These are phyloP conservation scores for Colletotrichum orbiculare DNA, from an alignment of 2,329 filamentous ascomycete genomes.

Conservation along the genomic window DNA sequence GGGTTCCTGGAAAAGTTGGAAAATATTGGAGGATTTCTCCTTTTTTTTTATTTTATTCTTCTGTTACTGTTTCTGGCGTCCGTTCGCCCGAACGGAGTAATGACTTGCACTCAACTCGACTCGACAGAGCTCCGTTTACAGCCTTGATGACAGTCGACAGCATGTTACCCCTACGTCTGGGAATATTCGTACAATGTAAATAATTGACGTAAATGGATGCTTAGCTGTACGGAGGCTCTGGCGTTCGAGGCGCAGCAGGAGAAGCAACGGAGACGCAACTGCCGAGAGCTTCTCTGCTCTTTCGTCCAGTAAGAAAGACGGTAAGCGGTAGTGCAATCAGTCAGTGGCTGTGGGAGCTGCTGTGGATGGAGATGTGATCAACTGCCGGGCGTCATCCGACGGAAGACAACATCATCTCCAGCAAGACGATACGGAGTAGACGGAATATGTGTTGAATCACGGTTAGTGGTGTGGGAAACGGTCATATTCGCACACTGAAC, in stretches of 20 bases:
- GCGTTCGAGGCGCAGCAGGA: not conserved
- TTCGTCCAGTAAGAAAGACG: conserved; percentile 2
- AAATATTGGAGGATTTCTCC: conserved; percentile 6
- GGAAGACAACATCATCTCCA: conserved; percentile 2
- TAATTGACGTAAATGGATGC: not conserved
- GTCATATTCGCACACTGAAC: not conserved
- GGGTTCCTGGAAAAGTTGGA: conserved; percentile 25
- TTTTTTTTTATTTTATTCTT: conserved; percentile 3
- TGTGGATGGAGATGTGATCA: not conserved
- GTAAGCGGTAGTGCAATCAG: conserved; percentile 1
- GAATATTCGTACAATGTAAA: not conserved
- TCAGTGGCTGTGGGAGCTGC: not conserved
- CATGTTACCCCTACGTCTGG: too few species aligned
- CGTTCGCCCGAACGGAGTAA: conserved; percentile 21
- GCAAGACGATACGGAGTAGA: not conserved
- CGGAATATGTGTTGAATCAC: too few species aligned
- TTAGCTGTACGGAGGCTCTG: not conserved
- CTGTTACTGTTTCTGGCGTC: conserved; percentile 4
- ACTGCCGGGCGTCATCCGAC: conserved; percentile 12
- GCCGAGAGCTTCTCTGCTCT: conserved; percentile 3
- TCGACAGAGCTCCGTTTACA: not conserved
- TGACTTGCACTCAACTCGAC: conserved; percentile 16
- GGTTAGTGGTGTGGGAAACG: not conserved
- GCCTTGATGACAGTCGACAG: not conserved
- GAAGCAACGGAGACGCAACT: not conserved